Conservation (phyloP, 257 asterid genomes). For the Hygrophila difformis region DNA sequence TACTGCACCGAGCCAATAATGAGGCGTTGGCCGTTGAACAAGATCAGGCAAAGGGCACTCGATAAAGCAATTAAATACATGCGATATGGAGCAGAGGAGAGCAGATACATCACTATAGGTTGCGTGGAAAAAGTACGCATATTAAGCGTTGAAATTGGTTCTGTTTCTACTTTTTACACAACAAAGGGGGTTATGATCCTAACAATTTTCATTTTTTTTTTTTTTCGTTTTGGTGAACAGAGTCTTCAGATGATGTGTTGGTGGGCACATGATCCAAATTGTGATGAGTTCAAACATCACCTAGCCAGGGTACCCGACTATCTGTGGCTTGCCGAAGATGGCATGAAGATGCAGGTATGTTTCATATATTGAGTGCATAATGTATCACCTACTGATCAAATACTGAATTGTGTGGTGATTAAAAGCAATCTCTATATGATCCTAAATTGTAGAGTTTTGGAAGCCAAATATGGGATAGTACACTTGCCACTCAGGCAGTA, state of each 20-base stretch:
- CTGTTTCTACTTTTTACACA: not conserved
- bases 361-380: too few relatives aligned
- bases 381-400: too few relatives aligned
- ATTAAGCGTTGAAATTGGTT: too few relatives aligned
- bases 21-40: conserved; percentile 65
- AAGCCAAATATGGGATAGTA: conserved; percentile 69
- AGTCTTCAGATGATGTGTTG: conserved; percentile 88
- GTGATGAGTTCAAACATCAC: conserved; percentile 63
- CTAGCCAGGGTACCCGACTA: conserved; percentile 76
- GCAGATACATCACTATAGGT: conserved; percentile 54
- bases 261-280: conserved; percentile 66
- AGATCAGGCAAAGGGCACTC: conserved; percentile 48
- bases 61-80: conserved; percentile 49
- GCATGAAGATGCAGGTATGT: conserved; percentile 77
- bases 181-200: not conserved
- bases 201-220: too few relatives aligned
- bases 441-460: conserved; percentile 60
- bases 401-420: too few relatives aligned
- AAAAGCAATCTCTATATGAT: too few relatives aligned
- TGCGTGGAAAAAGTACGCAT: conserved; percentile 48
- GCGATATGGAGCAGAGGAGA: conserved; percentile 59
- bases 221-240: too few relatives aligned
- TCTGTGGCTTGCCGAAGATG: conserved; percentile 87
- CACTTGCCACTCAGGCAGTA: conserved; percentile 64
- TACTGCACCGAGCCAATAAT: conserved; percentile 60